Evolutionary conservation across 768 basidiomycete genomes (phyloP), one percentile per base, ranked within the genome.

Genomic region (Amylocystis lapponica): DNA sequence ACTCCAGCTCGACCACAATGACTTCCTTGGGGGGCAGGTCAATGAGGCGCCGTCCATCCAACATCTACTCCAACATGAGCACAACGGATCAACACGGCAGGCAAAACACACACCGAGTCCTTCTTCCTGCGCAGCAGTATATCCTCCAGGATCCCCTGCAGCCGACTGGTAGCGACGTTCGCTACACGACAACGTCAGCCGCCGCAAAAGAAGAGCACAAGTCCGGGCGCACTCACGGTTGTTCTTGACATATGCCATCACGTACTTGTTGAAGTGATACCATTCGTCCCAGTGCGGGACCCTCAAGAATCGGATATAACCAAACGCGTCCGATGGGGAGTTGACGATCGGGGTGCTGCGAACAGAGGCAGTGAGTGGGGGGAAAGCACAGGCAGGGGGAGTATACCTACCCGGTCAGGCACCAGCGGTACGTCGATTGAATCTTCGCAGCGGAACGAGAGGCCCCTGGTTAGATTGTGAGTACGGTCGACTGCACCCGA

Each of bases 291-390:
- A 0, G 83, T 83, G 5, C 75, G 63, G 56, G 83, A 83, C 16
- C 69, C 73, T 3, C 81, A 14, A 4, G 9, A 17, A 41, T 41
- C 9, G 27, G n/a, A n/a, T n/a, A n/a, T 13, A 32, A 5, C 19
- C 21, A 30, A 20, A 11, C n/a, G 31, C 27, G 45, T 46, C 70
- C 4, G 52, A 83, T 83, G 79, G 62, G 3, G 80, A 77, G 43
- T 86, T 85, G 0, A 83, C 85, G 9, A 86, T 75, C 1, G 84
- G 83, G 0, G 84, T 86, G 27, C 84, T n/a, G n/a, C n/a, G n/a
- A n/a, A n/a, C n/a, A n/a, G n/a, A n/a, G n/a, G n/a, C n/a, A n/a
- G n/a, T n/a, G n/a, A n/a, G n/a, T n/a, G n/a, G n/a, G n/a, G n/a
- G n/a, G n/a, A n/a, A n/a, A n/a, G n/a, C n/a, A n/a, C n/a, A n/a